phyloP scores from a whole-genome alignment of 139 green algal species.

The Chlorella sp. region DNA sequence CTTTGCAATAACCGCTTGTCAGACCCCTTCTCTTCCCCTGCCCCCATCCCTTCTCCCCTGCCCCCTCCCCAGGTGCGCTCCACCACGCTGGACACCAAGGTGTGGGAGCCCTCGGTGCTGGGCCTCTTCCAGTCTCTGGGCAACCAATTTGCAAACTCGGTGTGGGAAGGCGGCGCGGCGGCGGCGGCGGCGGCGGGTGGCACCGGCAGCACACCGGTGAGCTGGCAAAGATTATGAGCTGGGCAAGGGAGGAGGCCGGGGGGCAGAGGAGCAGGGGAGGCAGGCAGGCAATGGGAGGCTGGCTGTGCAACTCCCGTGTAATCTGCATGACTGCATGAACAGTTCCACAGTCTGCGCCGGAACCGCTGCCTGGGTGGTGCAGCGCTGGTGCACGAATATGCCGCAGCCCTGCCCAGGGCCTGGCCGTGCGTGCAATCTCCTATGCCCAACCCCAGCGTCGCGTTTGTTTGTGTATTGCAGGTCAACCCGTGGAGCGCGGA shows the following conservation, averaged over 20 bases:
- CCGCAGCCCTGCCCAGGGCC: too few species aligned
- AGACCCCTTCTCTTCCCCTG: background rate
- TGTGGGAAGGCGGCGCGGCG: slow-evolving; percentile 47
- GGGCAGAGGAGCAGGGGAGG: too few species aligned
- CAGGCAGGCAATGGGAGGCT: too few species aligned
- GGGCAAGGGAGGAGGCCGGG: too few species aligned
- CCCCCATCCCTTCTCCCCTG: background rate
- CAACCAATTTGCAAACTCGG: slow-evolving; percentile 58
- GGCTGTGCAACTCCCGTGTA: too few species aligned
- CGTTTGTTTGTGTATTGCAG: background rate
- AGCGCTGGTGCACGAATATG: too few species aligned
- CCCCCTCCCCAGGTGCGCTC: slow-evolving; percentile 66
- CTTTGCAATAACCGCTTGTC: too few species aligned
- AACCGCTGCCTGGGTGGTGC: too few species aligned
- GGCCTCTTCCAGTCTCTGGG: slow-evolving; percentile 69
- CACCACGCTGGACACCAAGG: slow-evolving; percentile 78
- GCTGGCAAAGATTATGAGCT: too few species aligned
- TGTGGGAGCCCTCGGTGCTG: slow-evolving; percentile 65
- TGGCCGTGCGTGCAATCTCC: background rate
- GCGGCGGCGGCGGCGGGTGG: background rate
- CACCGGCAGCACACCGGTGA: background rate
- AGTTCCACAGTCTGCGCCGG: too few species aligned
- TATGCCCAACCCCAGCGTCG: background rate
- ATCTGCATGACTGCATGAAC: too few species aligned
- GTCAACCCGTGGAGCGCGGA: slow-evolving; percentile 19